These are phyloP conservation scores for Barnettozyma salicaria DNA, from an alignment of 805 yeast genomes.

Conservation along the genomic window DNA sequence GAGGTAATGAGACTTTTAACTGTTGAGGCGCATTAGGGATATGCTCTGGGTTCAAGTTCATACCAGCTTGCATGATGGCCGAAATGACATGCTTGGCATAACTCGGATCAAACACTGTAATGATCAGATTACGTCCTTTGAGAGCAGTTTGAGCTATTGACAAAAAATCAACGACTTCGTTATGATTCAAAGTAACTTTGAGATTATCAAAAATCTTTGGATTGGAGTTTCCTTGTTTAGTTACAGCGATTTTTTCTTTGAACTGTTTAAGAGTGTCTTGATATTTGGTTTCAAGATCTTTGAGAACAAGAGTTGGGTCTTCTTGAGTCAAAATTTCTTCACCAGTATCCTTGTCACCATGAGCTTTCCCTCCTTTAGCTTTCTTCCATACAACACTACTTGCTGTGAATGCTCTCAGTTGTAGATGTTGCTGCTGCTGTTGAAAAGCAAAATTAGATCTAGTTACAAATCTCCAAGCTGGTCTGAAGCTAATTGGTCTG, in stretches of 20 bases:
- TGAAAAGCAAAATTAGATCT: too few species aligned
- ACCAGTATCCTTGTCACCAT: slow-evolving; percentile 2
- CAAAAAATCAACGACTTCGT: slow-evolving; percentile 43
- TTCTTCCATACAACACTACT: slow-evolving; percentile 14
- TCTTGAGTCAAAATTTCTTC: slow-evolving; percentile 15
- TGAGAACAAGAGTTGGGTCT: slow-evolving; percentile 19
- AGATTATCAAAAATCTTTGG: slow-evolving; percentile 61
- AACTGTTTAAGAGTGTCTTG: slow-evolving; percentile 45
- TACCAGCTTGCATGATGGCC: slow-evolving; percentile 58
- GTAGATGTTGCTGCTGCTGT: not conserved
- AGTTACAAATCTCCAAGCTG: not conserved
- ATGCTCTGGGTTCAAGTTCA: slow-evolving; percentile 75
- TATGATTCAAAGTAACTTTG: slow-evolving; percentile 42
- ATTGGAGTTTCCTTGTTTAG: slow-evolving; percentile 64
- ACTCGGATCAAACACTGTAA: slow-evolving; percentile 86
- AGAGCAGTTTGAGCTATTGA: slow-evolving; percentile 65
- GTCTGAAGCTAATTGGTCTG: slow-evolving; percentile 5
- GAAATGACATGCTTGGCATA: slow-evolving; percentile 64
- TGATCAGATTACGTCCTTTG: slow-evolving; percentile 61
- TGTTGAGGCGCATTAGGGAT: slow-evolving; percentile 70
- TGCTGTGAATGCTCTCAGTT: slow-evolving; percentile 10
- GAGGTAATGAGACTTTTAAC: slow-evolving; percentile 68
- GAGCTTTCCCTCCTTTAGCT: slow-evolving; percentile 14
- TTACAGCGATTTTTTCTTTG: slow-evolving; percentile 50
- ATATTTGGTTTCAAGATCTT: slow-evolving; percentile 28